These are phyloP conservation scores for Aspergillus coremiiformis DNA, from an alignment of 495 filamentous ascomycete genomes.

Conservation along the genomic window DNA sequence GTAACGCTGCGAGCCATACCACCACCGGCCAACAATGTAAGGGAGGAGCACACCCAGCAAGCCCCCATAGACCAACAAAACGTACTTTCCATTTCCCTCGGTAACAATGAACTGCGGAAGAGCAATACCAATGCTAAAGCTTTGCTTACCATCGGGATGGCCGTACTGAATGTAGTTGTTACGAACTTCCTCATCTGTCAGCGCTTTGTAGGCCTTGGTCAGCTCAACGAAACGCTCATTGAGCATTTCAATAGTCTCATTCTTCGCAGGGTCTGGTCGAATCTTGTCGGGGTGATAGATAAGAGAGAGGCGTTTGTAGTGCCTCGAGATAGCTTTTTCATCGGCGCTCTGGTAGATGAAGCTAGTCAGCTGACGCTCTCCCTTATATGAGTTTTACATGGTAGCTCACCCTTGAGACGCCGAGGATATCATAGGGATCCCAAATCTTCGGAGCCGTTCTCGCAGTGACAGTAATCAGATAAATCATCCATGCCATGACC, in stretches of 20 bases:
- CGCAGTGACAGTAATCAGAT: constrained; percentile 76
- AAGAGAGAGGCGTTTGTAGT: constrained; percentile 78
- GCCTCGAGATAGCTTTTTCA: constrained; percentile 84
- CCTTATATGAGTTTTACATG: neutral
- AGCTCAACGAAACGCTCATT: constrained; percentile 89
- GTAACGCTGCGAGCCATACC: constrained; percentile 89
- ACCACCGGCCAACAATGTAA: constrained; percentile 93
- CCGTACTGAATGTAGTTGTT: constrained; percentile 95
- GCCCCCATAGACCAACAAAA: constrained; percentile 78
- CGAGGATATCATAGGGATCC: constrained; percentile 93
- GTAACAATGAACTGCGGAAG: constrained; percentile 87
- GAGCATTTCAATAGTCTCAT: constrained; percentile 78
- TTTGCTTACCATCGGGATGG: constrained; percentile 95
- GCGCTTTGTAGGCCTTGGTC: constrained; percentile 92
- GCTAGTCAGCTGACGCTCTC: constrained; percentile 1
- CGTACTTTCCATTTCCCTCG: constrained; percentile 92
- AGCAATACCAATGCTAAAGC: constrained; percentile 95
- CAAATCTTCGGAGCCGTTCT: constrained; percentile 70
- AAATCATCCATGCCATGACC: constrained; percentile 85
- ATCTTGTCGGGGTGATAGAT: constrained; percentile 92
- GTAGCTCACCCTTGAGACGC: constrained; percentile 62
- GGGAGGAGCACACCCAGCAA: constrained; percentile 84
- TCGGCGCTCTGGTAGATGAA: constrained; percentile 52
- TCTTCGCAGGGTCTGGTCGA: constrained; percentile 69
- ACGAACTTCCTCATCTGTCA: constrained; percentile 93